Evolutionary conservation across 148 eudicot genomes (phyloP).

Genomic region (Tetragonia tetragonoides): DNA sequence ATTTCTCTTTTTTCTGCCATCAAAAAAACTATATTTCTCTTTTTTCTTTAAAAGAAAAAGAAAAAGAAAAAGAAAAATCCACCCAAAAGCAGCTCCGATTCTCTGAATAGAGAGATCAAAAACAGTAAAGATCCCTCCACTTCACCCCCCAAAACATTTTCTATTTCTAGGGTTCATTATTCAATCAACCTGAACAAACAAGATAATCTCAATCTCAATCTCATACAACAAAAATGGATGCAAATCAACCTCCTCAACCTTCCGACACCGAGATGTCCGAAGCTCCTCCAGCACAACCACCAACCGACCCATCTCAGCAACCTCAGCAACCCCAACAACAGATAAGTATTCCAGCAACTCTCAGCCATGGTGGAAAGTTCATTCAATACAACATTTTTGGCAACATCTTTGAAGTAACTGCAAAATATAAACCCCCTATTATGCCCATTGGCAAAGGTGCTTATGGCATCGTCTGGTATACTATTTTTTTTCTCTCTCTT

Average conservation of each 20-base stretch:
- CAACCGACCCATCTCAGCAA: constrained; percentile 25
- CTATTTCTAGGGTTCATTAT: no score
- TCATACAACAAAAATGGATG: no score
- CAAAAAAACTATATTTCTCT: no score
- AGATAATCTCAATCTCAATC: no score
- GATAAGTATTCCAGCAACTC: constrained; percentile 65
- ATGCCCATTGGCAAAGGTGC: constrained; percentile 99
- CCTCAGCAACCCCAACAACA: constrained; percentile 35
- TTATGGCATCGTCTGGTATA: constrained; percentile 93
- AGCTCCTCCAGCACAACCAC: constrained; percentile 32
- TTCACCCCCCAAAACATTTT: no score
- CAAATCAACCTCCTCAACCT: constrained; percentile 30
- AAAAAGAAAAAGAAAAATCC: no score
- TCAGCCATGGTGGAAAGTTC: constrained; percentile 73
- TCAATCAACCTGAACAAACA: no score
- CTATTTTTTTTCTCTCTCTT: neutral
- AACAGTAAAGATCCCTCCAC: no score
- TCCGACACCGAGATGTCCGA: constrained; percentile 80
- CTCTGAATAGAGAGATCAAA: no score
- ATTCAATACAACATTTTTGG: constrained; percentile 90
- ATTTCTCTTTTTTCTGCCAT: no score
- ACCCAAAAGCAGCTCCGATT: no score
- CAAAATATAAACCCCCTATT: constrained; percentile 89
- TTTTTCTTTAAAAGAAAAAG: no score
- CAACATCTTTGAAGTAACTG: constrained; percentile 82